A percentile compares a stretch with the other conserved stretches of the same genome.
phyloP scores from a whole-genome alignment of 2,329 filamentous ascomycete genomes.

The Hymenotorrendiella dingleyae region DNA sequence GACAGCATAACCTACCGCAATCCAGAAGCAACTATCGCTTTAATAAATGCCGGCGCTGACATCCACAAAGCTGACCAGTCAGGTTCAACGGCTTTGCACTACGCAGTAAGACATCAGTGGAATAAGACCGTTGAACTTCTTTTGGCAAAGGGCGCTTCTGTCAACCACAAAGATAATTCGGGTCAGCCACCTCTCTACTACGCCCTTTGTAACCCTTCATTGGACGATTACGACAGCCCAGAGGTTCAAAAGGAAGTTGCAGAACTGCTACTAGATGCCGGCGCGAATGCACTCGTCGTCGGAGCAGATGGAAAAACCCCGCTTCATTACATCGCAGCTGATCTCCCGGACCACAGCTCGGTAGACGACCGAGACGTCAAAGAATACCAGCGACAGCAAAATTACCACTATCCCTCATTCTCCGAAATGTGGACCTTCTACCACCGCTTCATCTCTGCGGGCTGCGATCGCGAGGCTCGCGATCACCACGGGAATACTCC shows the following conservation, averaged over 20 bases:
- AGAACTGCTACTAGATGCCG: conserved; percentile 1
- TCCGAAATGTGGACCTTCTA: neutral
- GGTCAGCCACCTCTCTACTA: neutral
- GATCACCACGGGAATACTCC: conserved; percentile 4
- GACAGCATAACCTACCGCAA: no score
- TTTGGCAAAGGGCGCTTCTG: conserved; percentile 1
- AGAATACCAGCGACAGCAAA: no score
- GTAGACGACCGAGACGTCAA: no score
- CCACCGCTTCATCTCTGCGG: neutral
- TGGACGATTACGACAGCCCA: no score
- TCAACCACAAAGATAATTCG: neutral
- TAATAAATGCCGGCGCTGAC: conserved; percentile 9
- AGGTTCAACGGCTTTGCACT: conserved; percentile 9
- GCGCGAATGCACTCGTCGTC: conserved; percentile 2
- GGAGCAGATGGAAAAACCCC: conserved; percentile 3
- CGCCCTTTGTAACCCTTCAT: no score
- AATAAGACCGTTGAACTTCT: neutral
- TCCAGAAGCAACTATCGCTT: no score
- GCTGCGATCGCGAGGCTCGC: neutral
- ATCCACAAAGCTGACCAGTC: conserved; percentile 7
- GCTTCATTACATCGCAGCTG: conserved; percentile 2
- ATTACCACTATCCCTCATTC: no score
- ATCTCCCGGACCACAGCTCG: no score
- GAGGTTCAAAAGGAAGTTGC: neutral
- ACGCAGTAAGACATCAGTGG: neutral